Evolutionary conservation across 345 rosid species (phyloP), one percentile per base, ranked within the genome.

Genomic region (Dipteronia dyeriana): DNA sequence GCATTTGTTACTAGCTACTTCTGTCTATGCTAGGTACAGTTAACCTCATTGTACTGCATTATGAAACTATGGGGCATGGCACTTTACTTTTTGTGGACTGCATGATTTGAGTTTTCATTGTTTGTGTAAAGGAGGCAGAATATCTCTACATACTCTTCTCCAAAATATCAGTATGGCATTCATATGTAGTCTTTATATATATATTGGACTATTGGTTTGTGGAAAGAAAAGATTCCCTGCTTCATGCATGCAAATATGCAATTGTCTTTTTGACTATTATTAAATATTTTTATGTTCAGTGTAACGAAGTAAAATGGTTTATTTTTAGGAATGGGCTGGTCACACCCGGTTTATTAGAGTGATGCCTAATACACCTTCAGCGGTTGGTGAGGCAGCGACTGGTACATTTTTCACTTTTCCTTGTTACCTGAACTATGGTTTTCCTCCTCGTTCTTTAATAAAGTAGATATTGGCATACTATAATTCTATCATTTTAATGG

Each of bases 281-380:
- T 14, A 16, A 13, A 5, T 70, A 29, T 14, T 17, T 57, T 25
- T 29, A 8, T 38, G 4, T 49, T 53, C 39, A 29, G 39, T 62
- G 16, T 38, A 14, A 10, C 26, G 60, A 82, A 45, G 29, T 73
- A 8, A 41, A 23, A 31, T 65, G 7, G 74, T 45, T 73, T 66
- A 34, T 74, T 59, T 60, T 60, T 78, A 96, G 97, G 95, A 87
- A 70, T 96, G 97, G 98, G 88, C 97, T 81, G 93, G 95, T 76
- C 94, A 88, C 43, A 84, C 85, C 59, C 89, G 95, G 66, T 88
- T 94, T 74, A 84, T 94, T 64, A 86, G 99, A 80, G 97, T 87
- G 78, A 89, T 96, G 93, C 98, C 99, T 43, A 96, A 96, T 80
- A 94, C 98, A 62, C 97, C 98, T 63, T 87, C 97, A 38, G 95